Percentiles rank a stretch among this genome's conserved stretches.
phyloP scores from a whole-genome alignment of 805 yeast genomes.

The Candida patagonica region DNA sequence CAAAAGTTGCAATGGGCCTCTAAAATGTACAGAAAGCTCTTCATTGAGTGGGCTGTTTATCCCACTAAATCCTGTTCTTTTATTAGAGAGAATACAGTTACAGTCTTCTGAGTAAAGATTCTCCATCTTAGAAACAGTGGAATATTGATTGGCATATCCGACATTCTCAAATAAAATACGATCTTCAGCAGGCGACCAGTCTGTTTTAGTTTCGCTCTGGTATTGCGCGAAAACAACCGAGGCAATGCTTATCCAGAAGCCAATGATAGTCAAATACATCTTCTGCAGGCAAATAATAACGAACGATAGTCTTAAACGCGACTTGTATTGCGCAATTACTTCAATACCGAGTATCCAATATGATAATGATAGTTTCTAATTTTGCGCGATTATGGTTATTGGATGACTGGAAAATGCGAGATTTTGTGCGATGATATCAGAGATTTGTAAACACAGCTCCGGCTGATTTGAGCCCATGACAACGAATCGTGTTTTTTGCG shows the following conservation, averaged over 20 bases:
- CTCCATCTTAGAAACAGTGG: neutral
- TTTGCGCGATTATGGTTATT: too few relatives aligned
- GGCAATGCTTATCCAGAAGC: neutral
- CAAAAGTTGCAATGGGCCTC: slow-evolving; percentile 74
- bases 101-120: slow-evolving; percentile 1
- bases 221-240: neutral
- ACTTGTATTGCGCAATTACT: too few relatives aligned
- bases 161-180: slow-evolving; percentile 6
- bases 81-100: neutral
- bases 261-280: too few relatives aligned
- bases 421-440: too few relatives aligned
- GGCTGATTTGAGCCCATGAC: too few relatives aligned
- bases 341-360: too few relatives aligned
- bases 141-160: slow-evolving; percentile 9
- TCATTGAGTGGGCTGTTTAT: slow-evolving; percentile 71
- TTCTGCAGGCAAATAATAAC: too few relatives aligned
- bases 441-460: too few relatives aligned
- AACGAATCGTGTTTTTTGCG: too few relatives aligned
- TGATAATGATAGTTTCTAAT: too few relatives aligned
- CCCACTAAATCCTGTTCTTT: slow-evolving; percentile 48
- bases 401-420: too few relatives aligned
- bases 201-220: too few relatives aligned
- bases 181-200: slow-evolving; percentile 3
- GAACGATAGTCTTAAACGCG: neutral
- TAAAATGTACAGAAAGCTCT: slow-evolving; percentile 79